phyloP scores from a whole-genome alignment of 2,329 filamentous ascomycete species.

The Plenodomus lindquistii region DNA sequence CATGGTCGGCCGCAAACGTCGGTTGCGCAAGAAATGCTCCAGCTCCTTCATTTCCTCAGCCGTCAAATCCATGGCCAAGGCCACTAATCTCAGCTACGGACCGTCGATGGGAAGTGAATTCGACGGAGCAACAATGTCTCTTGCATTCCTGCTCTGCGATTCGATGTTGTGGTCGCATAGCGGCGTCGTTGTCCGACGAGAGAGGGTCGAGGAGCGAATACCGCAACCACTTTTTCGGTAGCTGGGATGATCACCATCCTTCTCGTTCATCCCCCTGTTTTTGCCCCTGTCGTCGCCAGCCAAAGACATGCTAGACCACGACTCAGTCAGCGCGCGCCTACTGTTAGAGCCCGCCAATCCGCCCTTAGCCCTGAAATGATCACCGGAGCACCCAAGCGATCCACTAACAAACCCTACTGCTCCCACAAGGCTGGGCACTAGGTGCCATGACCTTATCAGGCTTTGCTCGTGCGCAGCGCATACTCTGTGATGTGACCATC shows the following conservation, averaged over 20 bases:
- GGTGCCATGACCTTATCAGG: neutral
- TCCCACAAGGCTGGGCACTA: conserved; percentile 17
- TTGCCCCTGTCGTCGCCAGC: conserved; percentile 16
- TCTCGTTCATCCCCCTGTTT: conserved; percentile 1
- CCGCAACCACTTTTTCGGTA: conserved; percentile 13
- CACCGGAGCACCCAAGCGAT: conserved; percentile 9
- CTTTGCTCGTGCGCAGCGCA: conserved; percentile 9
- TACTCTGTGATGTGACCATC: neutral
- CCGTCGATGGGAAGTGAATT: conserved; percentile 1
- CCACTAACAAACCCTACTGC: conserved; percentile 10
- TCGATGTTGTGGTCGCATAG: neutral
- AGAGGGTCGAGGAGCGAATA: conserved; percentile 11
- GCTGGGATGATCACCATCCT: conserved; percentile 18
- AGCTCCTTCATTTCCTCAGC: conserved; percentile 36
- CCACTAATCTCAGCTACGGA: conserved; percentile 9
- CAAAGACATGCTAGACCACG: conserved; percentile 14
- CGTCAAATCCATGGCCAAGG: conserved; percentile 8
- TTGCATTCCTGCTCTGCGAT: neutral
- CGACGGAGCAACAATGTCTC: conserved; percentile 1
- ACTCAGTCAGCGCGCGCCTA: conserved; percentile 26
- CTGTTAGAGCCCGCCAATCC: neutral
- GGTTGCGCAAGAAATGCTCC: conserved; percentile 22
- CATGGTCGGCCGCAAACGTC: conserved; percentile 29
- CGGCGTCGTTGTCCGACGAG: conserved; percentile 8
- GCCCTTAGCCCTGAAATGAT: conserved; percentile 13